phyloP scores from a whole-genome alignment of 2,329 filamentous ascomycete genomes.

The Fusarium palustre region DNA sequence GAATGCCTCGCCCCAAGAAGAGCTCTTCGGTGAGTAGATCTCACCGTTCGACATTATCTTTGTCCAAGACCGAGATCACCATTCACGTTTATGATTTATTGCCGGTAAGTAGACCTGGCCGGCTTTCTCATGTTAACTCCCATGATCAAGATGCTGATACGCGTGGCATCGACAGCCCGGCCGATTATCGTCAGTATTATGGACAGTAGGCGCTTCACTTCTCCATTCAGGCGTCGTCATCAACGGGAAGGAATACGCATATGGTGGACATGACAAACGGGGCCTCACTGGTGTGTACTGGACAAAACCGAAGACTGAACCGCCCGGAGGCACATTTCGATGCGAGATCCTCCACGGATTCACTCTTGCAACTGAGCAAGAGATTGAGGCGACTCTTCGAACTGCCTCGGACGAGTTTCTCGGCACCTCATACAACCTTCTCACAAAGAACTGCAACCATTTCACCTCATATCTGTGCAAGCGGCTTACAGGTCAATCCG shows the following conservation, averaged over 20 bases:
- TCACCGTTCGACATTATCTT: constrained; percentile 74
- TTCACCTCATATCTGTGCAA: constrained; percentile 83
- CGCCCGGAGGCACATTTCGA: constrained; percentile 81
- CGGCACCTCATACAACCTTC: constrained; percentile 81
- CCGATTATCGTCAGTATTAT: constrained; percentile 79
- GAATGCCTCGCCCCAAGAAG: constrained; percentile 48
- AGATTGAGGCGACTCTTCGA: constrained; percentile 78
- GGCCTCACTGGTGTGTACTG: constrained; percentile 84
- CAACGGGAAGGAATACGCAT: constrained; percentile 84
- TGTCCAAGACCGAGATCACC: constrained; percentile 77
- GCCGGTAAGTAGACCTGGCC: constrained; percentile 62
- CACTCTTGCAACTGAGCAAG: constrained; percentile 73
- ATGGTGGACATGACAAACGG: constrained; percentile 80
- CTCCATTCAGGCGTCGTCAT: constrained; percentile 88
- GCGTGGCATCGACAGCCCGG: constrained; percentile 66
- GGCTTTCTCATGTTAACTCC: constrained; percentile 4
- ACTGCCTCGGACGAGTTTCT: constrained; percentile 77
- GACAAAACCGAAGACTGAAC: constrained; percentile 77
- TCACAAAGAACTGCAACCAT: constrained; percentile 90
- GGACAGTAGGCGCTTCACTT: constrained; percentile 80
- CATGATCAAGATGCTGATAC: constrained; percentile 29
- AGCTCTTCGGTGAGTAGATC: constrained; percentile 47
- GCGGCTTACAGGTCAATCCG: constrained; percentile 75
- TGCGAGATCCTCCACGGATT: constrained; percentile 83
- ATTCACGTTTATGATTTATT: constrained; percentile 85